Evolutionary conservation across 2,329 filamentous ascomycete species (phyloP).

Genomic region (Paramyrothecium roridum): DNA sequence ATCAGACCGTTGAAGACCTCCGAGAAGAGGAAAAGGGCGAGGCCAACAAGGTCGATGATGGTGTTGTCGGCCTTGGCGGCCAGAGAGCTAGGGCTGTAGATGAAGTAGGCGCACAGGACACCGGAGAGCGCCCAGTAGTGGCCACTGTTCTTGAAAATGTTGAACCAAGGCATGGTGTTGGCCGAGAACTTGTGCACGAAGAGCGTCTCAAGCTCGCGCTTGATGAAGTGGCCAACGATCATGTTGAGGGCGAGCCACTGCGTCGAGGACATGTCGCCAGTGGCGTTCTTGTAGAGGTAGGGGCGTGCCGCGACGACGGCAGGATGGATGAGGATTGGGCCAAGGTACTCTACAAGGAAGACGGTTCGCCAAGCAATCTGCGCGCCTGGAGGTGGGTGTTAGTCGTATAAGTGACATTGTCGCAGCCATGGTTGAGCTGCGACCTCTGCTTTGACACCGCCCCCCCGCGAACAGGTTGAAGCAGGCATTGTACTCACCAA

Average conservation of each 20-base stretch:
- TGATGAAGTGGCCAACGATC: conserved; percentile 81
- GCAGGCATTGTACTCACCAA: conserved; percentile 58
- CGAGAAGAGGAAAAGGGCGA: conserved; percentile 71
- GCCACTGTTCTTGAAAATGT: conserved; percentile 91
- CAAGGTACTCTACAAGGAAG: conserved; percentile 92
- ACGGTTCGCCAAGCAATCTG: conserved; percentile 93
- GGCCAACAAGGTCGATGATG: conserved; percentile 60
- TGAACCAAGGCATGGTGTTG: conserved; percentile 85
- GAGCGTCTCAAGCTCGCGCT: conserved; percentile 91
- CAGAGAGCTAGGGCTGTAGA: conserved; percentile 73
- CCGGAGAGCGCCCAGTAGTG: conserved; percentile 93
- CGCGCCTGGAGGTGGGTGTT: conserved; percentile 52
- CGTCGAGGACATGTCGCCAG: conserved; percentile 53
- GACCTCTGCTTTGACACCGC: background rate
- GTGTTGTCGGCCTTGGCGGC: conserved; percentile 53
- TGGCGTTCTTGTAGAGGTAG: conserved; percentile 47
- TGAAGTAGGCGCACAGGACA: conserved; percentile 75
- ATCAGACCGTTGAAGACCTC: conserved; percentile 79
- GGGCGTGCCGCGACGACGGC: conserved; percentile 70
- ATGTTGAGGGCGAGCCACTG: conserved; percentile 75
- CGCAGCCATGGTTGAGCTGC: no score
- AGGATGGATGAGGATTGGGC: conserved; percentile 84
- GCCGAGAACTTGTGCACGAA: conserved; percentile 94
- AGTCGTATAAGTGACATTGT: no score
- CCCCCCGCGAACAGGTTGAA: background rate